phyloP scores from a whole-genome alignment of 1,284 basidiomycete genomes.

The Microbotryomycetes sp. region DNA sequence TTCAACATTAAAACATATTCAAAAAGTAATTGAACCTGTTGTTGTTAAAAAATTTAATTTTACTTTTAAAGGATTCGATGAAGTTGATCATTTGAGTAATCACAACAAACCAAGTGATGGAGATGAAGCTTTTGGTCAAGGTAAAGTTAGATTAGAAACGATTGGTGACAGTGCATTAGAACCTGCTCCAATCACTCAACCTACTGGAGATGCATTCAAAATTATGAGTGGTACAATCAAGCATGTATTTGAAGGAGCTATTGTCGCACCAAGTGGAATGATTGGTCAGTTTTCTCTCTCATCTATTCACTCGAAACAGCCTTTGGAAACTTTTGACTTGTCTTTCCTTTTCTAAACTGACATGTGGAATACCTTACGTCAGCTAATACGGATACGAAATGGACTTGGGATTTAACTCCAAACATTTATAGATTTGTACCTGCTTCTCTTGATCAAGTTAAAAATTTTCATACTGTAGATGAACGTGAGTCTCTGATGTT shows the following conservation, averaged over 20 bases:
- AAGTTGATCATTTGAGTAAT: not conserved
- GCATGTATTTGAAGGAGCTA: conserved; percentile 43
- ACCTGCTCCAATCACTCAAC: conserved; percentile 54
- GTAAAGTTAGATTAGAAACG: conserved; percentile 11
- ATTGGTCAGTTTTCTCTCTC: conserved; percentile 44
- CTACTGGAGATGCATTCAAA: conserved; percentile 46
- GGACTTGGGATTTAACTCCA: conserved; percentile 51
- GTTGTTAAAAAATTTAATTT: conserved; percentile 51
- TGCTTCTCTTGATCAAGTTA: conserved; percentile 43
- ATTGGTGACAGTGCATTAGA: conserved; percentile 46
- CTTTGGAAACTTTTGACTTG: conserved; percentile 26
- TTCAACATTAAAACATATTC: conserved; percentile 48
- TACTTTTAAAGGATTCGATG: conserved; percentile 48
- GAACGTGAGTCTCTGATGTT: conserved; percentile 43
- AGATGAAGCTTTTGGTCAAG: not conserved
- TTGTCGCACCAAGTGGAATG: conserved; percentile 53
- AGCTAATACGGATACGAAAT: conserved; percentile 50
- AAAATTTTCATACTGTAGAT: conserved; percentile 60
- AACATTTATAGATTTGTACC: conserved; percentile 52
- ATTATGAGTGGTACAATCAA: conserved; percentile 52
- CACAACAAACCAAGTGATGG: not conserved
- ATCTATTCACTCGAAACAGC: not conserved
- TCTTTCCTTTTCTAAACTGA: not conserved
- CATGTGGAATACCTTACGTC: not conserved
- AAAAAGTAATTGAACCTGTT: conserved; percentile 46